Evolutionary conservation across 177 flowering plant genomes (phyloP), one percentile per base, ranked within the genome.

Genomic region (Vitis hybrid): DNA sequence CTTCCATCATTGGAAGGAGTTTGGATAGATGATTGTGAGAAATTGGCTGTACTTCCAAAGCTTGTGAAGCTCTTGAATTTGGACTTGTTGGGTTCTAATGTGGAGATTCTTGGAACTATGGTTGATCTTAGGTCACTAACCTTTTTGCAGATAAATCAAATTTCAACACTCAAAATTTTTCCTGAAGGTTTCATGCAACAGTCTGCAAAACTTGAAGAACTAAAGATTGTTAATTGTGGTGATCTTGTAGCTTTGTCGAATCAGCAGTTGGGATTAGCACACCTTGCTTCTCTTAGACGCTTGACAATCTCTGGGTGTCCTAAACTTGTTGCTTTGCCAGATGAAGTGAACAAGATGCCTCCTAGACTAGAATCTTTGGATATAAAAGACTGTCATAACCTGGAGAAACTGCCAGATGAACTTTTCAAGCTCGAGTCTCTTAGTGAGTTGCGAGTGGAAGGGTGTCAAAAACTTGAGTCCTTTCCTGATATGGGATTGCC

Each of bases 401-500:
- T 64, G 54, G 66, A 49, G 50, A 50, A 50, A 32, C 56, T 64
- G 54, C 66, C 66, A 30, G 6, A 35, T 10, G 66, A 50, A 30
- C 56, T 64, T 5, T 18, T 49, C 66, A 49, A 18, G 2, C 32
- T 64, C 15, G 8, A 7, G 11, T 64, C 53, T 49, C 66, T 64
- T 64, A 21, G 32, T 17, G 56, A 50, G 30, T 20, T 64, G 32
- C 8, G 30, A 48, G 21, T 64, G 15, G 13, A 20, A 18, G 66
- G 66, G 12, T 64, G 68, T 65, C 46, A 48, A 21, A 65, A 21
- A 2, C 46, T 65, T 9, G 41, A 10, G 68, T 51, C 18, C 8
- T 53, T 65, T 13, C 68, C 68, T 24, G 17, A 24, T 0, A 52
- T 53, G 46, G 68, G 58, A n/a, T 65, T 65, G n/a, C 68, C 58